phyloP scores from a whole-genome alignment of 192 early-diverging fungal genomes.

The Linnemannia hyalina region DNA sequence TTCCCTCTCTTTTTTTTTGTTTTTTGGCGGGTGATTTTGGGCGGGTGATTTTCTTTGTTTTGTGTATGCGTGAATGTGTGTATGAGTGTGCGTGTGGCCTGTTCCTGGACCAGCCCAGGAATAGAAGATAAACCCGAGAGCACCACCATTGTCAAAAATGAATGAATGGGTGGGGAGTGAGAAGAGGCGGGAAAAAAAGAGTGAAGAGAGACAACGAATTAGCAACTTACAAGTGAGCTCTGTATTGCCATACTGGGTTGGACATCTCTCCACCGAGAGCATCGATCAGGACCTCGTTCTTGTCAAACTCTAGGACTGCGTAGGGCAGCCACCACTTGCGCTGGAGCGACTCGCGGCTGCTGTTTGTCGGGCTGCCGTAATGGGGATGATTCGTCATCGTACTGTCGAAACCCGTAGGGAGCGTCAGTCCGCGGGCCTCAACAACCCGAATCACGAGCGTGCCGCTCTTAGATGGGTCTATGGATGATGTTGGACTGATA shows the following conservation, averaged over 20 bases:
- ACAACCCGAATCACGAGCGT: slow-evolving; percentile 86
- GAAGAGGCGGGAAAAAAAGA: slow-evolving; percentile 3
- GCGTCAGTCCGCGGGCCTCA: slow-evolving; percentile 83
- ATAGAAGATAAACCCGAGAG: slow-evolving; percentile 2
- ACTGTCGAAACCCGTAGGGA: slow-evolving; percentile 72
- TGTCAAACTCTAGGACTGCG: slow-evolving; percentile 93
- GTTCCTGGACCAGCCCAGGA: slow-evolving; percentile 7
- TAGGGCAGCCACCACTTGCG: slow-evolving; percentile 84
- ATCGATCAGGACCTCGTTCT: slow-evolving; percentile 91
- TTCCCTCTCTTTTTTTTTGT: background rate
- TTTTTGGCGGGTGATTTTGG: slow-evolving; percentile 12
- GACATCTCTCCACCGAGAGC: slow-evolving; percentile 81
- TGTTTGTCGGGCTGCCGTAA: background rate
- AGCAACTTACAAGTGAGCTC: slow-evolving; percentile 82
- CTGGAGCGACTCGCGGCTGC: slow-evolving; percentile 65
- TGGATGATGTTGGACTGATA: background rate
- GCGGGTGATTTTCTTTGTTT: slow-evolving; percentile 5
- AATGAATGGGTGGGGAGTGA: background rate
- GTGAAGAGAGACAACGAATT: background rate
- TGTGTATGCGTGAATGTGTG: background rate
- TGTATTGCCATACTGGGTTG: slow-evolving; percentile 83
- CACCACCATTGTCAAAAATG: background rate
- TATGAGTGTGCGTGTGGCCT: background rate
- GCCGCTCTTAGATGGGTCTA: slow-evolving; percentile 52
- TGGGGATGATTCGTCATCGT: slow-evolving; percentile 43